phyloP scores from a whole-genome alignment of 495 filamentous ascomycete genomes.

The Aspergillus cristatus region DNA sequence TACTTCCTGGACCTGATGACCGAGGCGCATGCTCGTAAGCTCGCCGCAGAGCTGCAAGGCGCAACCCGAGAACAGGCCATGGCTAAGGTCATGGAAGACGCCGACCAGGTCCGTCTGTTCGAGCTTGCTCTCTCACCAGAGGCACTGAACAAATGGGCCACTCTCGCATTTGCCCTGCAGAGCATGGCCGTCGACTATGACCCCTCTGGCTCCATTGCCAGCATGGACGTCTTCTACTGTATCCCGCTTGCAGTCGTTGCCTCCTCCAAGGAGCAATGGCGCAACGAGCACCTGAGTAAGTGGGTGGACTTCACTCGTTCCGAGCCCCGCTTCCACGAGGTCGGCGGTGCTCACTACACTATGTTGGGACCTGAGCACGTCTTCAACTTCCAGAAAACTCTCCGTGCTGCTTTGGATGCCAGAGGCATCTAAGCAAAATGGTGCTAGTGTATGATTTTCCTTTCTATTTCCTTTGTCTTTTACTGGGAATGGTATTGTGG shows the following conservation, averaged over 20 bases:
- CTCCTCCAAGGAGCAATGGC: constrained; percentile 31
- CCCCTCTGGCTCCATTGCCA: constrained; percentile 27
- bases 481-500: too few relatives aligned
- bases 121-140: constrained; percentile 30
- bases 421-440: constrained; percentile 11
- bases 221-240: constrained; percentile 44
- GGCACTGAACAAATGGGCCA: constrained; percentile 27
- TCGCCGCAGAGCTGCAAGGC: constrained; percentile 8
- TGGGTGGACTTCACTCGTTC: constrained; percentile 34
- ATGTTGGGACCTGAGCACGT: constrained; percentile 16
- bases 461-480: too few relatives aligned
- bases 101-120: constrained; percentile 14
- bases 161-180: constrained; percentile 34
- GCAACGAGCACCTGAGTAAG: constrained; percentile 23
- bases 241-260: constrained; percentile 34
- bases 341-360: constrained; percentile 18
- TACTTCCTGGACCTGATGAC: constrained; percentile 40
- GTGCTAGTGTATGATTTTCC: too few relatives aligned
- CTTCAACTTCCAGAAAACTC: constrained; percentile 9
- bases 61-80: constrained; percentile 15
- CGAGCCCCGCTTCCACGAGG: constrained; percentile 7
- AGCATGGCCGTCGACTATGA: constrained; percentile 43
- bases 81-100: constrained; percentile 17
- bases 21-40: constrained; percentile 20
- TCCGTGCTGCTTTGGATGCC: constrained; percentile 8